Evolutionary conservation across 2,329 filamentous ascomycete species (phyloP).

Genomic region (Ceratocystis albifundus): DNA sequence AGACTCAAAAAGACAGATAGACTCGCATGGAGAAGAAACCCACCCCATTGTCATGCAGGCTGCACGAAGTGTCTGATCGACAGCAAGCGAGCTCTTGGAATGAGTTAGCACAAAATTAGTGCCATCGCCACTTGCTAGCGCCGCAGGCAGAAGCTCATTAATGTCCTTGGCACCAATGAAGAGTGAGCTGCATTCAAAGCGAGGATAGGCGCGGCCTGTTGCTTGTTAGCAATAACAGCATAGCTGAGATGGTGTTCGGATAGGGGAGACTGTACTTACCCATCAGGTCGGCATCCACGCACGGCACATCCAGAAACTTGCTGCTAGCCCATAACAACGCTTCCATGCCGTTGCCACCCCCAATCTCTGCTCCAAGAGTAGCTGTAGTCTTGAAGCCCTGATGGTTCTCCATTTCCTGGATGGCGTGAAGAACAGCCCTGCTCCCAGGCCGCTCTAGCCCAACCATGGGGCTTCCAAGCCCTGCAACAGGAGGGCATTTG

Average conservation of each 20-base stretch:
- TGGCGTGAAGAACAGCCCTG: constrained; percentile 36
- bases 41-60: constrained; percentile 23
- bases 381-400: constrained; percentile 26
- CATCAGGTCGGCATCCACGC: constrained; percentile 34
- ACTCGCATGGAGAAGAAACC: constrained; percentile 8
- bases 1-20: constrained; percentile 12
- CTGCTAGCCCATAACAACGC: constrained; percentile 33
- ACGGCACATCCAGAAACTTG: constrained; percentile 30
- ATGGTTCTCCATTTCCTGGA: constrained; percentile 40
- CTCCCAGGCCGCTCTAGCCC: constrained; percentile 25
- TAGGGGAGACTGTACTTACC: constrained; percentile 24
- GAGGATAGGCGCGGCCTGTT: constrained; percentile 27
- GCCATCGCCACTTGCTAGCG: constrained; percentile 26
- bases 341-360: constrained; percentile 42
- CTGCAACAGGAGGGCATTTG: constrained; percentile 25
- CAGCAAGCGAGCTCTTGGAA: constrained; percentile 24
- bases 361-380: constrained; percentile 33
- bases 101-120: constrained; percentile 23
- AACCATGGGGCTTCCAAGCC: constrained; percentile 26
- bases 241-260: background rate
- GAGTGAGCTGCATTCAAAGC: constrained; percentile 28
- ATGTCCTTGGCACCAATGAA: constrained; percentile 28
- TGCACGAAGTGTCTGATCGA: constrained; percentile 22
- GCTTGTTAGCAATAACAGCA: background rate
- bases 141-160: constrained; percentile 27